Base-by-base conservation (phyloP, 2,329 filamentous ascomycete species). In the Phaeosphaeria sp. region DNA sequence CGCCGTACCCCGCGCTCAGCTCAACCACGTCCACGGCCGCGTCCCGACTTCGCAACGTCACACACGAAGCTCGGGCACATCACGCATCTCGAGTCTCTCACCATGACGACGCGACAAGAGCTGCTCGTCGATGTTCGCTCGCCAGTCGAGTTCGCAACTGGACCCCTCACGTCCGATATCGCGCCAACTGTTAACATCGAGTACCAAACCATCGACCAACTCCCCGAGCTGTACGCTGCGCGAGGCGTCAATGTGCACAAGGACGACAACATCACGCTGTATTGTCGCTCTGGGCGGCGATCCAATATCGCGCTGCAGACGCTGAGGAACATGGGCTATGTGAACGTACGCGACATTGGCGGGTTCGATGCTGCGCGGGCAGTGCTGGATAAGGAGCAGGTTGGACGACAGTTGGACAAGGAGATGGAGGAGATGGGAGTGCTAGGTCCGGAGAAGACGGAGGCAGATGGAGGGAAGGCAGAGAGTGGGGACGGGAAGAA, bases 51-150 rank as follows among this genome's bases (percentile, higher is more conserved):
- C 25, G 5, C 22, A 58, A 55, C 11, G 41, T 43, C 20, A 43
- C 41, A 43, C 41, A 43, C 17, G n/a, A 43, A 36, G 25, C 25
- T 27, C 25, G 25, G 6, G 13, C 30, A 13, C 30, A 36, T 11
- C 30, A 11, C 30, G 13, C 30, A 6, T 36, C 30, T 11, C 6
- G 6, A 36, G 5, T 27, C 30, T 11, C 30, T 36, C 17, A n/a
- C 25, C 25, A 62, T 55, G 51, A 20, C 52, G 30, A 3, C 57
- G 6, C 54, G 56, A 1, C 57, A 65, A 57, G 30, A 66, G 33
- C 63, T 68, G 50, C 68, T 78, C 9, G 64, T 78, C 48, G 76
- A 78, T 52, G 76, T 78, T 20, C 75, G 76, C 54, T 71, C 71
- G 7, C 71, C 74, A n/a, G 51, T 50, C 42, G 76, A 78, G 60